phyloP scores from a whole-genome alignment of 2,329 filamentous ascomycete genomes.

The Byssoonygena ceratinophila region DNA sequence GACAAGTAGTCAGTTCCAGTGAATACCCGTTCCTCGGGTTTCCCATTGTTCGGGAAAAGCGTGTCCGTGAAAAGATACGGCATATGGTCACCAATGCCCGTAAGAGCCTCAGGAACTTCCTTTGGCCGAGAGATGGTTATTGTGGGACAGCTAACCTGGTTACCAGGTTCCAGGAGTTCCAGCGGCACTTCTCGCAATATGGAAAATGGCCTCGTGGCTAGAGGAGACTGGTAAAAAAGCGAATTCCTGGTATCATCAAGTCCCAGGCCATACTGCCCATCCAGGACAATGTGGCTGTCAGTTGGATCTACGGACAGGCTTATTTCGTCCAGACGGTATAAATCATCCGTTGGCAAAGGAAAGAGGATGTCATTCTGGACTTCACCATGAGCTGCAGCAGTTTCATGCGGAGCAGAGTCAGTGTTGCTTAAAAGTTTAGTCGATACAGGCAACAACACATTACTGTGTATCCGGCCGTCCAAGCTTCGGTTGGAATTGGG shows the following conservation, averaged over 20 bases:
- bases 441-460: neutral
- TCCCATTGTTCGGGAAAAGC: neutral
- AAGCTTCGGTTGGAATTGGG: slow-evolving; percentile 14
- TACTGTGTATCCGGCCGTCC: neutral
- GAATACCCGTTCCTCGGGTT: neutral
- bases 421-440: neutral
- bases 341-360: slow-evolving; percentile 1
- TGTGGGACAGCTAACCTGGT: neutral
- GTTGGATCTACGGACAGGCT: neutral
- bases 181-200: neutral
- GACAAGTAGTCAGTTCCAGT: neutral
- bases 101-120: slow-evolving; percentile 19
- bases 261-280: neutral
- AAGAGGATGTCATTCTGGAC: neutral
- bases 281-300: neutral
- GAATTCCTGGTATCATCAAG: neutral
- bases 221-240: neutral
- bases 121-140: neutral
- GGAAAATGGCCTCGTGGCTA: neutral
- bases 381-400: neutral
- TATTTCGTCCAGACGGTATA: slow-evolving; percentile 1
- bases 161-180: neutral
- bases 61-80: slow-evolving; percentile 10
- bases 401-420: neutral
- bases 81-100: slow-evolving; percentile 21